Evolutionary conservation across 371 early-diverging fungal species (phyloP), one percentile per base, ranked within the genome.

Genomic region (Mortierella sp.): DNA sequence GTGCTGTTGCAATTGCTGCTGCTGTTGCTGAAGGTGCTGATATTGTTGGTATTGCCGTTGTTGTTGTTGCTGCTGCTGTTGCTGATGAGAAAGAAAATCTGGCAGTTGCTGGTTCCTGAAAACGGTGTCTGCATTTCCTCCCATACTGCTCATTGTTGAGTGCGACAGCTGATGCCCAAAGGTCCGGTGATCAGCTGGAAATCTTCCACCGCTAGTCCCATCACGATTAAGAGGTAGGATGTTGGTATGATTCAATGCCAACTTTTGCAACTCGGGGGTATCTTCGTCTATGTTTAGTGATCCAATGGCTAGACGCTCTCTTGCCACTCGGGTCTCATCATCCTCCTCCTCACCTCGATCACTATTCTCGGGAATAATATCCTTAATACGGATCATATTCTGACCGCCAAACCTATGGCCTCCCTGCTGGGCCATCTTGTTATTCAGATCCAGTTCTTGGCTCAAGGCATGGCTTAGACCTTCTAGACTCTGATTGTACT

Each of bases 241-340:
- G 26, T 31, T 61, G 17, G 43, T 49, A n/a, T 53, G 66, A 28
- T 56, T 40, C 57, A 66, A 53, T 0, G 62, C 28, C 47, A 55
- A 49, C 6, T 54, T 64, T 29, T 64, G 56, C 60, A 74, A 37
- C 54, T 73, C 80, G 2, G 80, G 80, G 2, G 80, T 79, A 19
- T 79, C 80, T 3, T 61, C 75, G 35, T 79, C 74, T 59, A 79
- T 73, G 23, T 74, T 79, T 45, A 79, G 29, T 3, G 74, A 64
- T 13, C 80, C 80, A 29, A 79, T 62, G 15, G 80, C 80, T 29
- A 70, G 70, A 9, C 70, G 66, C 47, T 79, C 80, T 35, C 54
- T 69, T 4, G 80, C 80, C 6, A 40, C 60, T 17, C 74, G 61
- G 3, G 67, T 70, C 56, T 70, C 73, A 7, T 79, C 73, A 45